Percentiles rank a stretch among this genome's conserved stretches.
Conservation (phyloP, 2,329 filamentous ascomycete species). For the Proliferodiscus dingleyae region DNA sequence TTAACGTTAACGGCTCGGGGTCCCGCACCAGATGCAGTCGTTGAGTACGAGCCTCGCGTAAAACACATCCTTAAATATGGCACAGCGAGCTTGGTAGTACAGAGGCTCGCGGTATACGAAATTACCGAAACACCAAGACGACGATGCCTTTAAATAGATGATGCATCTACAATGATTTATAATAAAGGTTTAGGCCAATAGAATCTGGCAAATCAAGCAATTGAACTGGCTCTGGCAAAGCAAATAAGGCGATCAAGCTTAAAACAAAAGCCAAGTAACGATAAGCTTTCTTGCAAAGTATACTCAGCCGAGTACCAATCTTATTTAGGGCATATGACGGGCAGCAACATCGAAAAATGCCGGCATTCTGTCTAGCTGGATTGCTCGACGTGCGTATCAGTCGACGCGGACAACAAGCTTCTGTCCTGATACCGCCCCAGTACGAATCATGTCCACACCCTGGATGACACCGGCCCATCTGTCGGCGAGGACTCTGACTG, state of each 20-base stretch:
- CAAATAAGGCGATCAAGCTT: too few relatives aligned
- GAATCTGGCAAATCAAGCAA: too few relatives aligned
- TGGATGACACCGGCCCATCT: slow-evolving; percentile 12
- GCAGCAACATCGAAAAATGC: neutral
- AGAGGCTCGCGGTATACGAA: slow-evolving; percentile 3
- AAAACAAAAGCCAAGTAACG: too few relatives aligned
- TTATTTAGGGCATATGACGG: neutral
- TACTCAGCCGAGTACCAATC: too few relatives aligned
- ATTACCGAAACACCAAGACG: too few relatives aligned
- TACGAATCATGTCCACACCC: slow-evolving; percentile 11
- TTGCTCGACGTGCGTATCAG: neutral
- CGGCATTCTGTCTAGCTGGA: too few relatives aligned
- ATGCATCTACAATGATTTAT: too few relatives aligned
- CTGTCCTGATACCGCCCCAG: slow-evolving; percentile 9
- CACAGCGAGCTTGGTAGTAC: slow-evolving; percentile 5
- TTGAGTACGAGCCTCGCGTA: slow-evolving; percentile 3
- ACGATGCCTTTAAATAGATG: too few relatives aligned
- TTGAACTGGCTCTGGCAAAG: too few relatives aligned
- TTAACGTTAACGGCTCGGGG: slow-evolving; percentile 4
- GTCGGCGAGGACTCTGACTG: slow-evolving; percentile 1
- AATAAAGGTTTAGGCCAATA: too few relatives aligned
- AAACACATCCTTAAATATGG: slow-evolving; percentile 2
- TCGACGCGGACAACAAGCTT: slow-evolving; percentile 17
- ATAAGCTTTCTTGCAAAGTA: too few relatives aligned
- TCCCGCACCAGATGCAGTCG: slow-evolving; percentile 1